Conservation (phyloP, 73 alveolate species). For the Breviolum minutum region DNA sequence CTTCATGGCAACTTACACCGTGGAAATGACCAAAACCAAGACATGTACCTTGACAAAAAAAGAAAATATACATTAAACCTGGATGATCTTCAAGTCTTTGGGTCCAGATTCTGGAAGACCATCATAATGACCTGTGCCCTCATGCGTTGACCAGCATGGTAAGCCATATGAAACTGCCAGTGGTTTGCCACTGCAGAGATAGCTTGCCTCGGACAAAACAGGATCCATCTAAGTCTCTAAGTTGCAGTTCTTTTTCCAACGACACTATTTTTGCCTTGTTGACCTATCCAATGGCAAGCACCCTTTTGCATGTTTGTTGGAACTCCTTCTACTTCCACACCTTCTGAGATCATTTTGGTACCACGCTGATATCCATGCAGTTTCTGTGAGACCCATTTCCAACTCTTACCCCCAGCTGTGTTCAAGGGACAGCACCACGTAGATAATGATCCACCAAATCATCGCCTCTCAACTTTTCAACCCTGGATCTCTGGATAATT, state of each 20-base stretch:
- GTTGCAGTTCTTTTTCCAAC: too few relatives aligned
- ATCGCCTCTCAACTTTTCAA: background rate
- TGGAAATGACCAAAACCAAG: background rate
- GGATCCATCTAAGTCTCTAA: too few relatives aligned
- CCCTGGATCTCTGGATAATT: too few relatives aligned
- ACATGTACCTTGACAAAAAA: background rate
- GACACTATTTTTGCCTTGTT: too few relatives aligned
- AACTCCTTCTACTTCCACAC: too few relatives aligned
- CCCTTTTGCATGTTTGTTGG: too few relatives aligned
- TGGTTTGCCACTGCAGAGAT: slow-evolving; percentile 82
- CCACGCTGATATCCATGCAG: too few relatives aligned
- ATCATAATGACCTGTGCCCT: slow-evolving; percentile 78
- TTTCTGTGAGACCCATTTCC: background rate
- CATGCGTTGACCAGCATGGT: slow-evolving; percentile 95
- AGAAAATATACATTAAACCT: background rate
- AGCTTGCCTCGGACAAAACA: background rate
- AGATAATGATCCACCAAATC: slow-evolving; percentile 44
- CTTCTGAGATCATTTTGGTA: too few relatives aligned
- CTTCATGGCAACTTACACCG: background rate
- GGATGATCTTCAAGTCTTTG: background rate
- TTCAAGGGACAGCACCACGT: slow-evolving; percentile 13
- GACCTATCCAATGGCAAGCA: too few relatives aligned
- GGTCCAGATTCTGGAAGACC: slow-evolving; percentile 59
- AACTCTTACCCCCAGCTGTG: background rate
- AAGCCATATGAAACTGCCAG: slow-evolving; percentile 70